Evolutionary conservation across 306 rosid species (phyloP), one percentile per base, ranked within the genome.

Genomic region (Glycine tomentella): DNA sequence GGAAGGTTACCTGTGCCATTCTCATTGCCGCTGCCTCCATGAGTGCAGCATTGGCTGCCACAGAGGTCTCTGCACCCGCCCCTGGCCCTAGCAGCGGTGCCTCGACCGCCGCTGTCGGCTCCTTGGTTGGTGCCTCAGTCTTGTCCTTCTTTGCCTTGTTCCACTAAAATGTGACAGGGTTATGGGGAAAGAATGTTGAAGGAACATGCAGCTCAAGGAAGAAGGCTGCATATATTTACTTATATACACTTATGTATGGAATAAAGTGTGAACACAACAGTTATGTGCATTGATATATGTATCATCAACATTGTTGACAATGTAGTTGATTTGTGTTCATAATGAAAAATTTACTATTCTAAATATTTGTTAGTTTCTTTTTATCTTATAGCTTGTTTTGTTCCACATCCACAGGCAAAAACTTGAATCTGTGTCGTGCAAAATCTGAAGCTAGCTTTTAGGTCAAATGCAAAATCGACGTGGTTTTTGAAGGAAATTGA

Each of bases 41-140:
- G 87, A 80, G 76, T 20, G 72, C 84, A 6, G 88, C 66, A 13
- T 9, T 87, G 84, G 89, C 88, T 7, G 49, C 69, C 69, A 14
- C 15, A 0, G 84, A 72, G 68, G 78, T 33, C 33, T 65, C 82
- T 14, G 69, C 82, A 1, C 74, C 88, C 0, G 85, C 85, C 36
- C 89, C 89, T 9, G 78, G 84, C 79, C 87, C 91, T 2, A 10
- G 63, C 65, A 81, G 74, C 15, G 86, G 9, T 9, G 88, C 92
- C 65, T 57, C 88, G 0, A 17, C 87, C 11, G 50, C 87, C 1
- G 77, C 74, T 9, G 80, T 85, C 61, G 91, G 93, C 5, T 84
- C 89, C 31, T 72, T 89, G 86, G 79, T 86, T 12, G 91, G 97
- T 68, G 92, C 91, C 79, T 87, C 89, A 0, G 66, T 83, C 55